These are phyloP conservation scores for Exophiala sp. DNA, from an alignment of 2,329 filamentous ascomycete genomes.

Conservation along the genomic window DNA sequence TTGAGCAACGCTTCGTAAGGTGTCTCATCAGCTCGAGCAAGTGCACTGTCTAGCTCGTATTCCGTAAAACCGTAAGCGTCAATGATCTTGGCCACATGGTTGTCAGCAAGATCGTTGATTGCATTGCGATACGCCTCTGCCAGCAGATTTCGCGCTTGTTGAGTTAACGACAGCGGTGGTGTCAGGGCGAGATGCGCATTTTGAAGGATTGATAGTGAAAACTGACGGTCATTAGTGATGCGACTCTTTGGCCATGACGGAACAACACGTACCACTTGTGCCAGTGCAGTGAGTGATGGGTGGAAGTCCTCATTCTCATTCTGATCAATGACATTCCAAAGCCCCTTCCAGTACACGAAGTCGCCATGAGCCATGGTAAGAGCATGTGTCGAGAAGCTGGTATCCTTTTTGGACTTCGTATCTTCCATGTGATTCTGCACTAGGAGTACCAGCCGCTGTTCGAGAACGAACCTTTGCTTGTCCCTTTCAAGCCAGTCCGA, in stretches of 20 bases:
- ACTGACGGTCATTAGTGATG: slow-evolving; percentile 7
- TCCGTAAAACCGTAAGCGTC: slow-evolving; percentile 30
- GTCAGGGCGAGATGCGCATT: slow-evolving; percentile 11
- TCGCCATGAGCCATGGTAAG: slow-evolving; percentile 31
- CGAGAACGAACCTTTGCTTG: slow-evolving; percentile 26
- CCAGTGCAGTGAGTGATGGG: slow-evolving; percentile 10
- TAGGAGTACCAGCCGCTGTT: slow-evolving; percentile 22
- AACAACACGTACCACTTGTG: slow-evolving; percentile 19
- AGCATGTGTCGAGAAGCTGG: slow-evolving; percentile 27
- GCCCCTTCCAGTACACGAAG: slow-evolving; percentile 27
- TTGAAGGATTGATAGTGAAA: slow-evolving; percentile 26
- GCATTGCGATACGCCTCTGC: slow-evolving; percentile 21
- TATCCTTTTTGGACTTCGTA: slow-evolving; percentile 23
- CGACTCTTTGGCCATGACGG: not conserved
- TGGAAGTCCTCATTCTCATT: slow-evolving; percentile 8
- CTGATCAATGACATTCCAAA: slow-evolving; percentile 22
- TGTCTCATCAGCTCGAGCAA: slow-evolving; percentile 26
- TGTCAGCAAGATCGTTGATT: slow-evolving; percentile 21
- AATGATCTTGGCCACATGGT: slow-evolving; percentile 24
- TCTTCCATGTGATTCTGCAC: slow-evolving; percentile 27
- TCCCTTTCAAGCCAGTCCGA: slow-evolving; percentile 6
- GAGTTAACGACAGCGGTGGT: slow-evolving; percentile 14
- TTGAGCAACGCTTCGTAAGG: slow-evolving; percentile 29
- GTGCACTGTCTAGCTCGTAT: slow-evolving; percentile 29
- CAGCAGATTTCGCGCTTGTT: slow-evolving; percentile 14